Conservation (phyloP, 441 rosid species). For the Croton laevigatus region DNA sequence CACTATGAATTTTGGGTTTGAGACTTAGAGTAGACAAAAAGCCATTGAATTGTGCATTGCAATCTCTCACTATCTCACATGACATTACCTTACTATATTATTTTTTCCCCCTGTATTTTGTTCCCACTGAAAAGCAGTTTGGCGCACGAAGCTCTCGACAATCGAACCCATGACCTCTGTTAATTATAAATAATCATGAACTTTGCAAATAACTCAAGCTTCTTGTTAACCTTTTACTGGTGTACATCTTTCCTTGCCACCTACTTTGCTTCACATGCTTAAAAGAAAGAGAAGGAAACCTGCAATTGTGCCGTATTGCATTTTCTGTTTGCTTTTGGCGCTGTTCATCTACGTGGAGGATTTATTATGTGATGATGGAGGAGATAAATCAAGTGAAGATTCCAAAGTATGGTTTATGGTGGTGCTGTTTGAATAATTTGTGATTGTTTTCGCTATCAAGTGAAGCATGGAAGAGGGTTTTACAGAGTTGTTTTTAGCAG, state of each 20-base stretch:
- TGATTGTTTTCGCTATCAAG: neutral
- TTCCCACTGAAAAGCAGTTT: too few relatives aligned
- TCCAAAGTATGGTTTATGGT: neutral
- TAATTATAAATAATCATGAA: neutral
- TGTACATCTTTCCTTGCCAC: too few relatives aligned
- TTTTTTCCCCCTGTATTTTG: too few relatives aligned
- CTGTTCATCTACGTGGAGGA: neutral
- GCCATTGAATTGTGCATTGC: neutral
- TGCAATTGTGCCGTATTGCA: neutral
- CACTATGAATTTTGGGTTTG: neutral
- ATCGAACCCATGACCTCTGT: too few relatives aligned
- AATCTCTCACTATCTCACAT: neutral
- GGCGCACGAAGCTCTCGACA: too few relatives aligned
- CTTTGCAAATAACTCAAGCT: neutral
- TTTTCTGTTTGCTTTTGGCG: neutral
- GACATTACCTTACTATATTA: too few relatives aligned
- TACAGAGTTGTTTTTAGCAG: neutral
- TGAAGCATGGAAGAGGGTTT: neutral
- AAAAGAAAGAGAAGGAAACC: neutral
- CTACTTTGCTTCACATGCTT: neutral
- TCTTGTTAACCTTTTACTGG: neutral
- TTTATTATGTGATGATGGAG: neutral
- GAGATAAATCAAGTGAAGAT: neutral
- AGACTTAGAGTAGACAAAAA: neutral
- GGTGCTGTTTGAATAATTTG: neutral